These are phyloP conservation scores for Scutellaria baicalensis DNA, from an alignment of 257 asterid genomes.

Conservation along the genomic window DNA sequence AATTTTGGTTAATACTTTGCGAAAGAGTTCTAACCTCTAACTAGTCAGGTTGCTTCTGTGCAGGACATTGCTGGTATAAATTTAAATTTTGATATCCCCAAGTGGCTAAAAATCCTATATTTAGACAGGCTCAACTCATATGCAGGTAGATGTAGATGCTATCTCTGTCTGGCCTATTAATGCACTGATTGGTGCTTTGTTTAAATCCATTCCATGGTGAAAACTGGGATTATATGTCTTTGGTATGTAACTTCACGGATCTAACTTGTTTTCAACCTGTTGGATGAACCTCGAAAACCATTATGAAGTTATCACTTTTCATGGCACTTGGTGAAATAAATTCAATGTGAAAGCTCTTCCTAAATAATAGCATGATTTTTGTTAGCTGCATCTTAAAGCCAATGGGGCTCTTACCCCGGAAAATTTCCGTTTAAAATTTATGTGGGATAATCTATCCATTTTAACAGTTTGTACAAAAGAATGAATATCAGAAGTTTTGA, in stretches of 20 bases:
- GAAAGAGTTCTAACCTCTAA: not conserved
- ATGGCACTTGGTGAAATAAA: not conserved
- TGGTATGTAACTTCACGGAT: not conserved
- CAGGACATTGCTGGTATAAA: constrained; percentile 95
- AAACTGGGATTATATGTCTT: not conserved
- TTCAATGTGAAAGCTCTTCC: not conserved
- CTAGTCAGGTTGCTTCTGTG: constrained; percentile 11
- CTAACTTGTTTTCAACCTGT: not conserved
- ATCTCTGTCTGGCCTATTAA: constrained; percentile 10
- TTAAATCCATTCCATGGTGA: not conserved
- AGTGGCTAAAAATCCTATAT: constrained; percentile 69
- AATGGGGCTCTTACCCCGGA: not conserved
- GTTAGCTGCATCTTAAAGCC: not conserved
- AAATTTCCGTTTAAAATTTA: not conserved
- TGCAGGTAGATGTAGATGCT: constrained; percentile 68
- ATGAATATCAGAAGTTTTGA: not conserved
- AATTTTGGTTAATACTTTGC: constrained; percentile 2
- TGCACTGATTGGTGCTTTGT: constrained; percentile 10
- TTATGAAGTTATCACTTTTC: not conserved
- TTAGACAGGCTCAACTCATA: constrained; percentile 73
- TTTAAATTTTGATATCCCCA: constrained; percentile 79
- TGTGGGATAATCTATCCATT: not conserved
- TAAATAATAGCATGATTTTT: not conserved
- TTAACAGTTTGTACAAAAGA: not conserved
- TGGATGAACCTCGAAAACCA: not conserved